Evolutionary conservation across 352 stramenopile species (phyloP), one percentile per base, ranked within the genome.

Genomic region (Pythium aristosporum): DNA sequence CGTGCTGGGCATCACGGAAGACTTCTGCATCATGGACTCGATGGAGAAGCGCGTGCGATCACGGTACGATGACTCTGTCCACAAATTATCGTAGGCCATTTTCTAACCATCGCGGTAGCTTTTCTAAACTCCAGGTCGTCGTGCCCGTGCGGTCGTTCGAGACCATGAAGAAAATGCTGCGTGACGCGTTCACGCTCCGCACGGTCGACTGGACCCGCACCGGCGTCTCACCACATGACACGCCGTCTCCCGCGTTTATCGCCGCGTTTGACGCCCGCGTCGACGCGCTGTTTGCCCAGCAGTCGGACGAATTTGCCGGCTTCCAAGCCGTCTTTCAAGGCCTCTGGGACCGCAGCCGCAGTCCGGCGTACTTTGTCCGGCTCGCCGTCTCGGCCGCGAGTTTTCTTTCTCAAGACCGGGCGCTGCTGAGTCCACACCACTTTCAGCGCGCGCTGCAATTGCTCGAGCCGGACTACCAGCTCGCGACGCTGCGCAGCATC

Each of bases 21-120:
- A 92, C 67, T 95, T 86, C 53, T 92, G 89, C 72, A 79, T 93
- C 44, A 74, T 93, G 36, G 80, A 91, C 54, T 82, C 89, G 55
- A 63, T 95, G 10, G 86, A 95, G 65, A 92, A 93, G 52, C 79
- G 86, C 51, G 86, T 95, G 23, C 84, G 80, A 13, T 92, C 84
- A 20, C 71, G 83, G 82, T 92, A 48, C 23, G 68, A 34, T 36
- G 39, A 16, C 12, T 57, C 48, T 68, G 25, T 30, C 25, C 25
- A 30, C 25, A 30, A 30, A 30, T 5, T 30, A 30, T 30, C 25
- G 25, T 30, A 0, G 25, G 3, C 25, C 25, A 30, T 30, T 30
- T 30, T 30, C 25, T 30, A 30, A 30, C 25, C 25, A 30, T 30
- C 25, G 3, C 25, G 25, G 11, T 15, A 90, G 85, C 43, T 95